Evolutionary conservation across 306 rosid genomes (phyloP).

Genomic region (Citrullus colocynthis): DNA sequence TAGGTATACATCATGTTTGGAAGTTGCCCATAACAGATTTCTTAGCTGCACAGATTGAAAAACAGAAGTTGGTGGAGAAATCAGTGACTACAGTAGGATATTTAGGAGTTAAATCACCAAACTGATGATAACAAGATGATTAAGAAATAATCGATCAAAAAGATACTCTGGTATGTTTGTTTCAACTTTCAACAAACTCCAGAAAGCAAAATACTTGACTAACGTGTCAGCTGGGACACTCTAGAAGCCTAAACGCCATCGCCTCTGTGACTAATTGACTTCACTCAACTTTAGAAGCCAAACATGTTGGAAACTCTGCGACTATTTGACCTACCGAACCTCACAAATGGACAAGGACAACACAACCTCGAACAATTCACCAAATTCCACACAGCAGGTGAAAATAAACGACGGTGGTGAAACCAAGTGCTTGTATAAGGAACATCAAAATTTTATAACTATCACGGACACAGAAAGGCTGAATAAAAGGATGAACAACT

Average conservation of each 20-base stretch:
- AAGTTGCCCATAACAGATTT: constrained; percentile 83
- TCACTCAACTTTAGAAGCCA: not conserved
- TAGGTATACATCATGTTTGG: constrained; percentile 87
- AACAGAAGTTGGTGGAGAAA: constrained; percentile 12
- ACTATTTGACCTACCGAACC: not conserved
- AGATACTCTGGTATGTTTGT: not conserved
- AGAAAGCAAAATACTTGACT: not conserved
- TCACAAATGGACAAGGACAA: not conserved
- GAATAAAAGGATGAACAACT: not conserved
- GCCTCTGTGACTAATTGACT: not conserved
- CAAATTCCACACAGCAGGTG: not conserved
- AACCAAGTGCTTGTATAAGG: not conserved
- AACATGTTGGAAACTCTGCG: not conserved
- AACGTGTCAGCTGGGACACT: not conserved
- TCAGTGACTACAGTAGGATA: constrained; percentile 17
- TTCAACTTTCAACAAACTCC: not conserved
- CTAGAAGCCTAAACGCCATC: not conserved
- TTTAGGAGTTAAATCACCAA: not conserved
- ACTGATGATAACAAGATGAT: not conserved
- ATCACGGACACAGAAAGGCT: not conserved
- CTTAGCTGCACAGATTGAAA: constrained; percentile 49
- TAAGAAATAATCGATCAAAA: not conserved
- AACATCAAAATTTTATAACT: not conserved
- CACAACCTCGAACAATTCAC: not conserved
- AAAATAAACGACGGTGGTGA: not conserved